Base-by-base conservation (phyloP, 768 basidiomycete species). In the Antrodiella citrinella region DNA sequence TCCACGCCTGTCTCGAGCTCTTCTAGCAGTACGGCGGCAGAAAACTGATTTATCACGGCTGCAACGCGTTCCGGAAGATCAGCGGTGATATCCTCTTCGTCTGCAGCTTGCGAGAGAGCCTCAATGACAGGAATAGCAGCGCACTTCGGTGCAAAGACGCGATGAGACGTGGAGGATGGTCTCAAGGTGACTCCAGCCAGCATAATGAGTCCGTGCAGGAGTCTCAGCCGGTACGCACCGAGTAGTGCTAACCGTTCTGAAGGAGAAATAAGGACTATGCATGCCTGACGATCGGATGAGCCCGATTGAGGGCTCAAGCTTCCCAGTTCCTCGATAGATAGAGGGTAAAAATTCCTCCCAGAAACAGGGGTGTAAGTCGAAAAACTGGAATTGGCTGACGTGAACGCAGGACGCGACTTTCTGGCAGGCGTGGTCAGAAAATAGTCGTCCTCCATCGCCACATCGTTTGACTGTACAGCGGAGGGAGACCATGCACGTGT, bases 111-210 rank as follows among this genome's bases (percentile, higher is more conserved):
- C 1, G 67, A 60, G 22, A 56, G 56, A 55, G 68, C 61, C 13
- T 63, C 58, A 69, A 76, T 52, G 65, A 72, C 61, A 0, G 91
- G 88, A 4, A 93, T 61, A 0, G 91, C 88, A n/a, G 88, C 80
- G 0, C 83, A 88, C 2, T 79, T 73, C 0, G 92, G 90, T 0
- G 90, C 86, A 59, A 81, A 94, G 22, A 94, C 69, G 11, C 65
- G 67, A 55, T 90, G 72, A 4, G 57, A 50, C 2, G 49, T 59
- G 1, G 57, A 42, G 1, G 78, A 77, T 4, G 78, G 57, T 0
- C 51, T 44, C 5, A 87, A 59, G 1, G 65, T 68, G 10, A 77
- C 72, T 2, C 86, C 87, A n/a, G 73, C 70, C 0, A 91, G 44
- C 2, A 70, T 66, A 47, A 93, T 53, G 13, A 74, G 66, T 0